phyloP scores from a whole-genome alignment of 1,284 basidiomycete genomes.

The Malassezia vespertilionis region DNA sequence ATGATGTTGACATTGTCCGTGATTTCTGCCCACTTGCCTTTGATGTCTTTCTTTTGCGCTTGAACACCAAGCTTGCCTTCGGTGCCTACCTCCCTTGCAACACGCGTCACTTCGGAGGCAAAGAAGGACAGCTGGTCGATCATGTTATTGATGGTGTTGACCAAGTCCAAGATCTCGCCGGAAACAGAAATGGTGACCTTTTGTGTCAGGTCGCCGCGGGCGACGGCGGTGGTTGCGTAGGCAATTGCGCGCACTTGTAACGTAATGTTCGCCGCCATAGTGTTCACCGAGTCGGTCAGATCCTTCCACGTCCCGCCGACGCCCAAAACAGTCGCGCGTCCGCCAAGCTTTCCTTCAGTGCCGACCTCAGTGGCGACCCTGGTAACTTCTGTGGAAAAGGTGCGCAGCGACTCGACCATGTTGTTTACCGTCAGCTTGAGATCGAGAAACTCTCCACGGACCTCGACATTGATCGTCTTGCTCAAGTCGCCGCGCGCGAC shows the following conservation, averaged over 20 bases:
- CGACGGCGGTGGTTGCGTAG: conserved; percentile 87
- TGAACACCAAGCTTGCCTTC: conserved; percentile 95
- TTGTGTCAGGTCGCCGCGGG: conserved; percentile 80
- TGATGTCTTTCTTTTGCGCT: conserved; percentile 89
- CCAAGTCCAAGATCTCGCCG: conserved; percentile 86
- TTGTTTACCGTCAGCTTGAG: conserved; percentile 47
- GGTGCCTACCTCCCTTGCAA: conserved; percentile 85
- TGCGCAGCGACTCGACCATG: conserved; percentile 47
- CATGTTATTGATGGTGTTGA: conserved; percentile 56
- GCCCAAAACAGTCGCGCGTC: conserved; percentile 45
- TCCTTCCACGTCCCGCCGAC: conserved; percentile 53
- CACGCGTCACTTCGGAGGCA: conserved; percentile 86
- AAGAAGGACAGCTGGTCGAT: conserved; percentile 64
- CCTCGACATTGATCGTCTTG: conserved; percentile 48
- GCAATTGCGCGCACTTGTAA: conserved; percentile 90
- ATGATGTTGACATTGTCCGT: conserved; percentile 59
- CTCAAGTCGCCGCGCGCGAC: conserved; percentile 44
- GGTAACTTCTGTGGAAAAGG: conserved; percentile 48
- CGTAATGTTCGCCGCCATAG: conserved; percentile 62
- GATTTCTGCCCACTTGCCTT: conserved; percentile 97
- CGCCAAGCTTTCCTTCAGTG: conserved; percentile 47
- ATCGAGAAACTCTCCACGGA: conserved; percentile 44
- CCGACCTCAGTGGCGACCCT: conserved; percentile 48
- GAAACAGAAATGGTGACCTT: conserved; percentile 85
- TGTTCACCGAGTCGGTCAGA: conserved; percentile 65